Evolutionary conservation across 139 green algal genomes (phyloP).

Genomic region (Auxenochlorella pyrenoidosa): DNA sequence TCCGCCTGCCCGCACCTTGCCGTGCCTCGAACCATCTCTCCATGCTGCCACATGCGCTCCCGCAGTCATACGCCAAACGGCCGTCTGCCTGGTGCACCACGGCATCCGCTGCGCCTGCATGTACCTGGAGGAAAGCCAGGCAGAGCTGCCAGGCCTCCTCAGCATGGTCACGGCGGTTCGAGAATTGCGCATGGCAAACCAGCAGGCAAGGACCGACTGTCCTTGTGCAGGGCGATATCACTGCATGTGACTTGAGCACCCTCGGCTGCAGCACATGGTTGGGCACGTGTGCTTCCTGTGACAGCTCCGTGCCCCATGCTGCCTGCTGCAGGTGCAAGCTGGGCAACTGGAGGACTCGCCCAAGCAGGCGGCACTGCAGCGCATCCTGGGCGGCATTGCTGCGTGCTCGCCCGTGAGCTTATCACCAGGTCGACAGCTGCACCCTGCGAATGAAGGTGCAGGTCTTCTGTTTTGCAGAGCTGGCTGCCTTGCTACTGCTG

Average conservation of each 20-base stretch:
- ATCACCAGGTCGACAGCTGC: not conserved
- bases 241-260: too few relatives aligned
- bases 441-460: not conserved
- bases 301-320: too few relatives aligned
- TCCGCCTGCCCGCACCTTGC: too few relatives aligned
- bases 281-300: too few relatives aligned
- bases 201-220: not conserved
- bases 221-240: too few relatives aligned
- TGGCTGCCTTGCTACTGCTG: not conserved
- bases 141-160: slow-evolving; percentile 32
- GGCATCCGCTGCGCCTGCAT: slow-evolving; percentile 53
- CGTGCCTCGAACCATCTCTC: too few relatives aligned
- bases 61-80: slow-evolving; percentile 57
- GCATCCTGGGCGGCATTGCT: slow-evolving; percentile 27
- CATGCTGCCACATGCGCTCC: too few relatives aligned
- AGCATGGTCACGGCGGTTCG: not conserved
- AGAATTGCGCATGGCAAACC: slow-evolving; percentile 7
- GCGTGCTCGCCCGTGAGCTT: slow-evolving; percentile 28
- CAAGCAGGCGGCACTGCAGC: slow-evolving; percentile 50
- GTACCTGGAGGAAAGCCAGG: slow-evolving; percentile 51
- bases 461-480: not conserved
- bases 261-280: too few relatives aligned
- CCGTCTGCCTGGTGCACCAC: slow-evolving; percentile 41
- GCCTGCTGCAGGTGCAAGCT: slow-evolving; percentile 33
- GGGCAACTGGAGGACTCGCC: slow-evolving; percentile 51